Evolutionary conservation across 164 flowering plant species (phyloP).

Genomic region (Euptelea pleiosperma): DNA sequence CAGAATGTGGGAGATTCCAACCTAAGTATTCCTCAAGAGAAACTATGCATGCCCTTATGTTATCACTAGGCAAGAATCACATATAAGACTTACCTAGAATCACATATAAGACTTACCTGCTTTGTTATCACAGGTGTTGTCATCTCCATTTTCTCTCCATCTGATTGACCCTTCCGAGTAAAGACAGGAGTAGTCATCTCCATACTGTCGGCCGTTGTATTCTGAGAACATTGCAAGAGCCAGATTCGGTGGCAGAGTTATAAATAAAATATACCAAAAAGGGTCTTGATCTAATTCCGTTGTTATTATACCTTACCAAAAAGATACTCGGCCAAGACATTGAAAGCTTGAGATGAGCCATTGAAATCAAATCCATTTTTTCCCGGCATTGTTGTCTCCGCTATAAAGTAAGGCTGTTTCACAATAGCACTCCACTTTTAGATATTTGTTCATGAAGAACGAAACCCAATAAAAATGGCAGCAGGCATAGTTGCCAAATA

Average conservation of each 20-base stretch:
- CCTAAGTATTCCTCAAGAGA: too few relatives aligned
- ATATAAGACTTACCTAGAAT: too few relatives aligned
- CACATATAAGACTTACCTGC: constrained; percentile 36
- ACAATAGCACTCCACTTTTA: background rate
- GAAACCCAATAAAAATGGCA: too few relatives aligned
- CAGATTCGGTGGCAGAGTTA: constrained; percentile 5
- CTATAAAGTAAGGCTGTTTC: constrained; percentile 72
- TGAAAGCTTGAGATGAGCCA: constrained; percentile 81
- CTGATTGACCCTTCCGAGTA: constrained; percentile 49
- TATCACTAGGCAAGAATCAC: background rate
- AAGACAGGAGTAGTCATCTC: constrained; percentile 96
- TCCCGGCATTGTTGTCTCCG: constrained; percentile 90
- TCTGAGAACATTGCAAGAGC: constrained; percentile 35
- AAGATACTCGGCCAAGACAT: constrained; percentile 85
- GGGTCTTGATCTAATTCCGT: background rate
- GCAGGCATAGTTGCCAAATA: too few relatives aligned
- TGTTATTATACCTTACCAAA: constrained; percentile 77
- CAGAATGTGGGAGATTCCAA: background rate
- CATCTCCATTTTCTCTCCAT: constrained; percentile 89
- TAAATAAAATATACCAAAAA: background rate
- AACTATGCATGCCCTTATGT: too few relatives aligned
- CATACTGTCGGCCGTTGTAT: constrained; percentile 60
- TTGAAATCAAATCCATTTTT: constrained; percentile 73
- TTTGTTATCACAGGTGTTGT: constrained; percentile 87
- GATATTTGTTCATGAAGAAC: background rate